These are phyloP conservation scores for Pythium rishiriense DNA, from an alignment of 352 stramenopile species.

Conservation along the genomic window DNA sequence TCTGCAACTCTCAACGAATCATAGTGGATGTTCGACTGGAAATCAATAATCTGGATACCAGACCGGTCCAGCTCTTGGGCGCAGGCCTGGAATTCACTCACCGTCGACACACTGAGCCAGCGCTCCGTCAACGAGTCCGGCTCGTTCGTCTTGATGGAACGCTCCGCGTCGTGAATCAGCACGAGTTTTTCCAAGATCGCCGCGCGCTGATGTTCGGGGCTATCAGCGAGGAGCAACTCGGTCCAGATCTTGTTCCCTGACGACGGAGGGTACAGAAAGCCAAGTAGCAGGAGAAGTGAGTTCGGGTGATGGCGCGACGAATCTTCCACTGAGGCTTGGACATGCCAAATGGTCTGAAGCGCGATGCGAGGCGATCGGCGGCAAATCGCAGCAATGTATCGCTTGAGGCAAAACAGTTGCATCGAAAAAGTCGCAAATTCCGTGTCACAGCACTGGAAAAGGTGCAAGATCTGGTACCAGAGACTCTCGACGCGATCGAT, in stretches of 20 bases:
- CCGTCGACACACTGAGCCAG: conserved; percentile 56
- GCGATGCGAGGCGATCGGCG: conserved; percentile 68
- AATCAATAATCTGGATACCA: conserved; percentile 61
- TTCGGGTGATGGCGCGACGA: conserved; percentile 56
- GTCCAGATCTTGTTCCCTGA: conserved; percentile 47
- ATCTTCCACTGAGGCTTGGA: conserved; percentile 64
- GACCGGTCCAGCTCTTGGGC: conserved; percentile 45
- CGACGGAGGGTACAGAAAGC: conserved; percentile 55
- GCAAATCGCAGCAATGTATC: conserved; percentile 72
- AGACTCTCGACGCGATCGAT: conserved; percentile 75
- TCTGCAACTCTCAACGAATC: conserved; percentile 48
- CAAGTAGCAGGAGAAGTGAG: conserved; percentile 58
- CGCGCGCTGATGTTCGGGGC: conserved; percentile 50
- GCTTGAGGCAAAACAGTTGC: conserved; percentile 68
- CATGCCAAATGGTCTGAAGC: conserved; percentile 80
- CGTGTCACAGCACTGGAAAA: conserved; percentile 73
- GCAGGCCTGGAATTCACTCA: conserved; percentile 52
- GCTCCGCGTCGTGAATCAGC: conserved; percentile 34
- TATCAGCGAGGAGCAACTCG: conserved; percentile 61
- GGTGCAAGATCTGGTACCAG: conserved; percentile 79
- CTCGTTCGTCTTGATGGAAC: conserved; percentile 49
- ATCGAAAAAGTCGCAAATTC: conserved; percentile 43
- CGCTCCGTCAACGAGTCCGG: conserved; percentile 52
- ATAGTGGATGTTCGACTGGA: conserved; percentile 73
- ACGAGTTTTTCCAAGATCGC: conserved; percentile 49